These are phyloP conservation scores for Candida nitratophila DNA, from an alignment of 805 yeast species.

Conservation along the genomic window DNA sequence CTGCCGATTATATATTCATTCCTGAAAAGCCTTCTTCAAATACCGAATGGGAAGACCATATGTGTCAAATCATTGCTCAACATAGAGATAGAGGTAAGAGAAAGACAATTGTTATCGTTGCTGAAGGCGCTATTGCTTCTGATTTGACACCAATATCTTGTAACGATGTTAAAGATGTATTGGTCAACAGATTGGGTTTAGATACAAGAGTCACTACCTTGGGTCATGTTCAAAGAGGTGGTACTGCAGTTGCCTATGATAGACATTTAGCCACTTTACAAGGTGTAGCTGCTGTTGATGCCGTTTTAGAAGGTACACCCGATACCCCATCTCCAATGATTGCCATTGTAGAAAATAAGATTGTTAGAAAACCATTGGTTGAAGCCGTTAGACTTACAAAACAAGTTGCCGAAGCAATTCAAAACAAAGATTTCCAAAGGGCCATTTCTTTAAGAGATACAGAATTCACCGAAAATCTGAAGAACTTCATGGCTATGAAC, in stretches of 20 bases:
- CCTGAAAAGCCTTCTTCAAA: slow-evolving; percentile 88
- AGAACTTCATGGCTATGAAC: slow-evolving; percentile 66
- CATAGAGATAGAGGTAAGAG: slow-evolving; percentile 87
- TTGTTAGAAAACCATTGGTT: slow-evolving; percentile 76
- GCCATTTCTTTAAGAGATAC: slow-evolving; percentile 87
- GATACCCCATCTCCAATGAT: slow-evolving; percentile 93
- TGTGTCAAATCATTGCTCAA: slow-evolving; percentile 65
- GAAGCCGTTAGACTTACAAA: slow-evolving; percentile 87
- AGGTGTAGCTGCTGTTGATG: slow-evolving; percentile 96
- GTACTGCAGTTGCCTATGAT: slow-evolving; percentile 94
- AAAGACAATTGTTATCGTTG: slow-evolving; percentile 92
- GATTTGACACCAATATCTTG: slow-evolving; percentile 77
- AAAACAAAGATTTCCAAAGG: slow-evolving; percentile 65
- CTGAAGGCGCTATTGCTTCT: slow-evolving; percentile 92
- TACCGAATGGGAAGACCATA: slow-evolving; percentile 71
- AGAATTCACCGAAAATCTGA: slow-evolving; percentile 75
- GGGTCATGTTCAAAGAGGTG: slow-evolving; percentile 99
- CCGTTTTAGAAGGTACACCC: slow-evolving; percentile 83
- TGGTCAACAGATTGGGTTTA: slow-evolving; percentile 69
- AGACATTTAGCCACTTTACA: slow-evolving; percentile 88
- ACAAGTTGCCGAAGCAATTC: slow-evolving; percentile 86
- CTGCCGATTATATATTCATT: slow-evolving; percentile 89
- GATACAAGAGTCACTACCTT: slow-evolving; percentile 93
- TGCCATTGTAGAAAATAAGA: slow-evolving; percentile 80
- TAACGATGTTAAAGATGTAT: slow-evolving; percentile 71